Evolutionary conservation across 352 stramenopile genomes (phyloP), one percentile per base, ranked within the genome.

Genomic region (Pythium chondricola): DNA sequence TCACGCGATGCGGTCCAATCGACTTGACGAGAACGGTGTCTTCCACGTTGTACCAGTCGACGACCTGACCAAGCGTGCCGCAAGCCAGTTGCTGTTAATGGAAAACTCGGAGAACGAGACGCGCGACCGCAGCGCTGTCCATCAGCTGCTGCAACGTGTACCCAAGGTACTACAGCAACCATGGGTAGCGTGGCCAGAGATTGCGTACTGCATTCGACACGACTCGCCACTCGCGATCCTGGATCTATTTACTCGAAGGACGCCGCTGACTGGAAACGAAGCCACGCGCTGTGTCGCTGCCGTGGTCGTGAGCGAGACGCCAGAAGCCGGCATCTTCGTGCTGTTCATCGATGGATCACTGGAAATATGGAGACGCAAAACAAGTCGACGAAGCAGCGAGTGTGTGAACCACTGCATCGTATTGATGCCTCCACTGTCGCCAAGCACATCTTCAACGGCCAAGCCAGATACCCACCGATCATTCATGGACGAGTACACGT

Each of bases 281-380:
- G 13, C 11, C 4, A 9, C 25, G 24, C 25, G 24, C 18, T 22
- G 37, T 2, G 9, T 30, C 5, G 39, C 33, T 14, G 22, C 29
- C 4, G 43, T 22, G 2, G 33, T 43, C 16, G 31, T 14, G 2
- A 40, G 43, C 13, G 14, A 22, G 30, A 4, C 7, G 6, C 9
- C 13, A 3, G 41, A 7, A 20, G 29, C 29, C 6, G 8, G 29
- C 13, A 14, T 58, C 7, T 50, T 35, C 16, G 20, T 46, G n/a
- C 43, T 58, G 5, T 32, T 31, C 2, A 20, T 35, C 4, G 40
- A 57, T 17, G 49, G 49, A 20, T 43, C 24, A 30, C 7, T 57
- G 6, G 49, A 57, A 33, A 6, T 32, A 2, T 57, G 48, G 48
- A 29, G 48, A 6, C 7, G 3, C 3, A 20, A 38, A 9, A 1